These are phyloP conservation scores for Avena sativa DNA, from an alignment of 176 grass and related monocot genomes.

Conservation along the genomic window DNA sequence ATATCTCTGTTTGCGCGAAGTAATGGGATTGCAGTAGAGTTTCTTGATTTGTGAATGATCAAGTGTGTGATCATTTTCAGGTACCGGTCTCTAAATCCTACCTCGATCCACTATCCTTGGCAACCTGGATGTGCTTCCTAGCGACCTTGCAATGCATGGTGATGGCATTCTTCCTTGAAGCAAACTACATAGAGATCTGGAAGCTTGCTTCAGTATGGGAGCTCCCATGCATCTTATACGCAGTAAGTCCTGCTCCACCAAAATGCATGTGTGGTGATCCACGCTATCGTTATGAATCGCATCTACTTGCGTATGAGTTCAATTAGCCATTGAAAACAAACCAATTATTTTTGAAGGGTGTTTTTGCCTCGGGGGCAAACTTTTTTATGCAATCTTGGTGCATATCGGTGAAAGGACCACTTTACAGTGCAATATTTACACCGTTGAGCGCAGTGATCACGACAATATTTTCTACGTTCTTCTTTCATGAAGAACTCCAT, in stretches of 20 bases:
- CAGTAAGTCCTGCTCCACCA: conserved; percentile 47
- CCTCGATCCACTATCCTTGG: conserved; percentile 58
- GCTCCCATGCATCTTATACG: conserved; percentile 61
- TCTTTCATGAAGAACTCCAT: conserved; percentile 60
- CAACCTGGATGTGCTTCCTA: conserved; percentile 72
- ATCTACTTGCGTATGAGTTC: no score
- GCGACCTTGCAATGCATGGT: conserved; percentile 59
- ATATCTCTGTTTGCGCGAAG: not conserved
- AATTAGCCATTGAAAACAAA: not conserved
- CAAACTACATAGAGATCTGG: conserved; percentile 47
- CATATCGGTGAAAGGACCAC: conserved; percentile 64
- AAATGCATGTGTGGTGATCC: not conserved
- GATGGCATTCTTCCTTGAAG: conserved; percentile 58
- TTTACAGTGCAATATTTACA: conserved; percentile 69
- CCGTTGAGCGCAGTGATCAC: conserved; percentile 62
- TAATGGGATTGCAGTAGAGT: not conserved
- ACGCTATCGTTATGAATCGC: not conserved
- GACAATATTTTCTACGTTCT: conserved; percentile 39
- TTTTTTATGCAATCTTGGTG: conserved; percentile 70
- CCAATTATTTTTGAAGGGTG: conserved; percentile 43
- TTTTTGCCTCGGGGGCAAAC: conserved; percentile 66
- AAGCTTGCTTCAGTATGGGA: conserved; percentile 60
- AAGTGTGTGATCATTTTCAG: conserved; percentile 13
- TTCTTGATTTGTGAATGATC: not conserved
- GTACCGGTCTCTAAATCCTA: conserved; percentile 55